Evolutionary conservation across 148 eudicot genomes (phyloP).

Genomic region (Salicornia ramosissima): DNA sequence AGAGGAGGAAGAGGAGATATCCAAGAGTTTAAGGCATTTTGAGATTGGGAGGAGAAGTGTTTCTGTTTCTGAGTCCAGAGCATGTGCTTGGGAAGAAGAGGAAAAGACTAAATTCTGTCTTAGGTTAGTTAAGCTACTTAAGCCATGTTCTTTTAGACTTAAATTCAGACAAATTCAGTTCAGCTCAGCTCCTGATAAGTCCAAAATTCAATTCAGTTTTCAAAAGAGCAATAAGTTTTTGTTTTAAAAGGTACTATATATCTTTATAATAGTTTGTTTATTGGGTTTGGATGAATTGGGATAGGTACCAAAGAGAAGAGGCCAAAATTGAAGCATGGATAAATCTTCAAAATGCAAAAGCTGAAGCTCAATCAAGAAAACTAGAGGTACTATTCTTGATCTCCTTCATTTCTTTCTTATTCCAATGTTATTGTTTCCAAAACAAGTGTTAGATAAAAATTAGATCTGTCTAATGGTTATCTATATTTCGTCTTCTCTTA

Average conservation of each 20-base stretch:
- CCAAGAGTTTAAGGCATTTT: conserved; percentile 88
- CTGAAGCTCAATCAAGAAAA: conserved; percentile 92
- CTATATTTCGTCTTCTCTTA: too few species aligned
- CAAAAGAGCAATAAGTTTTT: neutral
- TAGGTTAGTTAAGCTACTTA: conserved; percentile 57
- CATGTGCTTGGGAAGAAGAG: conserved; percentile 71
- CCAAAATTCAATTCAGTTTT: too few species aligned
- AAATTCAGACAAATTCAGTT: too few species aligned
- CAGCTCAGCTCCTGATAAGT: too few species aligned
- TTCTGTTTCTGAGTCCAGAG: conserved; percentile 57
- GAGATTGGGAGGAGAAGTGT: conserved; percentile 60
- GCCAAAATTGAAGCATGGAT: conserved; percentile 94
- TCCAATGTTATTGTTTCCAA: neutral
- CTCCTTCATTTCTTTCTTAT: neutral
- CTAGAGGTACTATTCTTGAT: conserved; percentile 54
- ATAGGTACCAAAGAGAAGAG: conserved; percentile 88
- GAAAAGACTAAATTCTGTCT: conserved; percentile 66
- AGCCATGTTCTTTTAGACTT: too few species aligned
- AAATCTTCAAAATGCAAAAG: conserved; percentile 86
- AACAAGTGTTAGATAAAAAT: too few species aligned
- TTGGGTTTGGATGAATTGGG: neutral
- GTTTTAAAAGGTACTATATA: neutral
- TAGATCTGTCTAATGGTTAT: too few species aligned
- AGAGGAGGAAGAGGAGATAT: conserved; percentile 90
- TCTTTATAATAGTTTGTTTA: too few species aligned